Conservation (phyloP, 805 yeast genomes). For the Saturnispora ahearnii region DNA sequence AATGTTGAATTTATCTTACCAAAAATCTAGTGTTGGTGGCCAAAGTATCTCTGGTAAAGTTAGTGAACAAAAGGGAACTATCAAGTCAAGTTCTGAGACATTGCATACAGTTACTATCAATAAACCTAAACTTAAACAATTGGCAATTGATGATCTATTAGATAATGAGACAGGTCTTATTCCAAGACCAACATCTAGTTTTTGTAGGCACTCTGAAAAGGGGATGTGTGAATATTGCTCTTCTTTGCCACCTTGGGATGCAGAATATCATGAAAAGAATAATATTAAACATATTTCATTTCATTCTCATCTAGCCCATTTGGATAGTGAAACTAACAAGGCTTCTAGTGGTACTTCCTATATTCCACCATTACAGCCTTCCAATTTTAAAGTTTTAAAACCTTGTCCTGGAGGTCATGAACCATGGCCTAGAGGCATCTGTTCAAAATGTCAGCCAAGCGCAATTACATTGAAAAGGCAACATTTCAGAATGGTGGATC, state of each 20-base stretch:
- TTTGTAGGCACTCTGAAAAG: slow-evolving; percentile 82
- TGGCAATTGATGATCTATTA: slow-evolving; percentile 56
- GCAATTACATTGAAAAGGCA: slow-evolving; percentile 90
- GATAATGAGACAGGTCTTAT: slow-evolving; percentile 68
- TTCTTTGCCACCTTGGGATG: slow-evolving; percentile 93
- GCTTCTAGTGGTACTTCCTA: slow-evolving; percentile 53
- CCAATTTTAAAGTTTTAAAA: slow-evolving; percentile 54
- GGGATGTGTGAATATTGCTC: slow-evolving; percentile 99
- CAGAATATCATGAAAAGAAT: slow-evolving; percentile 59
- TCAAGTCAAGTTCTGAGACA: slow-evolving; percentile 4
- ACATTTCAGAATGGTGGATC: slow-evolving; percentile 91
- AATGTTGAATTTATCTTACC: slow-evolving; percentile 39
- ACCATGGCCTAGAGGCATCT: slow-evolving; percentile 92
- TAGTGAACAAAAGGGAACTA: neutral
- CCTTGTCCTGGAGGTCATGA: slow-evolving; percentile 74
- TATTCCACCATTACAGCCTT: slow-evolving; percentile 70
- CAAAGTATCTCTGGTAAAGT: slow-evolving; percentile 11
- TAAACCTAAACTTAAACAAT: slow-evolving; percentile 31
- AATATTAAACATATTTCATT: slow-evolving; percentile 82
- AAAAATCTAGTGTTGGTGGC: slow-evolving; percentile 8
- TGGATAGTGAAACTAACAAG: slow-evolving; percentile 60
- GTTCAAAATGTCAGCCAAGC: slow-evolving; percentile 94
- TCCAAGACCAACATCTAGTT: slow-evolving; percentile 44
- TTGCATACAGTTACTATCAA: slow-evolving; percentile 8
- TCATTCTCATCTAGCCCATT: slow-evolving; percentile 70